phyloP scores from a whole-genome alignment of 495 filamentous ascomycete species.

The Hypoxylon trugodes region DNA sequence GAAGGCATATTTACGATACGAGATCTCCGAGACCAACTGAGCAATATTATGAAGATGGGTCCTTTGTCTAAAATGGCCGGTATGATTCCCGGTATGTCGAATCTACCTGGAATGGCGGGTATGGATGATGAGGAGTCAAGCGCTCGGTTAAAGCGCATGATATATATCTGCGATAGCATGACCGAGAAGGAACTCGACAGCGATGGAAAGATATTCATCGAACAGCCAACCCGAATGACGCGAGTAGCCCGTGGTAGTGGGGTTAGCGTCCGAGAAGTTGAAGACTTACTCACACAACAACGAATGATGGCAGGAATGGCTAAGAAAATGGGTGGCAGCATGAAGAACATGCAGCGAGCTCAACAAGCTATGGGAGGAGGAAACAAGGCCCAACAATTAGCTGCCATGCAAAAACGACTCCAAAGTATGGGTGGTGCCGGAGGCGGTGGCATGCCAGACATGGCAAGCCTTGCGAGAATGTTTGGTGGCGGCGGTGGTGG shows the following conservation, averaged over 20 bases:
- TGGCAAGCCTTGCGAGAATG: constrained; percentile 88
- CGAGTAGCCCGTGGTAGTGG: constrained; percentile 88
- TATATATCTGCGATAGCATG: constrained; percentile 99
- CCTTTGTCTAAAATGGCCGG: constrained; percentile 96
- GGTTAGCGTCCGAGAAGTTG: constrained; percentile 91
- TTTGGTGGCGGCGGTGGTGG: constrained; percentile 66
- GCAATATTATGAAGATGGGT: constrained; percentile 99
- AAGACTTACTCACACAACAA: constrained; percentile 97
- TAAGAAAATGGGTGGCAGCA: constrained; percentile 95
- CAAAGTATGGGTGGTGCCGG: constrained; percentile 86
- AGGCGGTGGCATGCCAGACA: constrained; percentile 73
- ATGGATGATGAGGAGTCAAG: constrained; percentile 97
- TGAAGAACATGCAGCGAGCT: constrained; percentile 95
- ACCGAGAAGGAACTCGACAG: constrained; percentile 92
- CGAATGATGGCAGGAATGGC: constrained; percentile 99
- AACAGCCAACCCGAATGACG: constrained; percentile 94
- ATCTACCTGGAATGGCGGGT: constrained; percentile 78
- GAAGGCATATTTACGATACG: constrained; percentile 96
- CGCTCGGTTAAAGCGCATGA: constrained; percentile 94
- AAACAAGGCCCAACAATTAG: constrained; percentile 92
- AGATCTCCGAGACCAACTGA: constrained; percentile 93
- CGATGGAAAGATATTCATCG: constrained; percentile 92
- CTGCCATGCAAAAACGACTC: constrained; percentile 95
- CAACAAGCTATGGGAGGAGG: constrained; percentile 87
- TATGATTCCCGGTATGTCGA: constrained; percentile 95